Evolutionary conservation across 768 basidiomycete species (phyloP), one percentile per base, ranked within the genome.

Genomic region (Epithele typhae): DNA sequence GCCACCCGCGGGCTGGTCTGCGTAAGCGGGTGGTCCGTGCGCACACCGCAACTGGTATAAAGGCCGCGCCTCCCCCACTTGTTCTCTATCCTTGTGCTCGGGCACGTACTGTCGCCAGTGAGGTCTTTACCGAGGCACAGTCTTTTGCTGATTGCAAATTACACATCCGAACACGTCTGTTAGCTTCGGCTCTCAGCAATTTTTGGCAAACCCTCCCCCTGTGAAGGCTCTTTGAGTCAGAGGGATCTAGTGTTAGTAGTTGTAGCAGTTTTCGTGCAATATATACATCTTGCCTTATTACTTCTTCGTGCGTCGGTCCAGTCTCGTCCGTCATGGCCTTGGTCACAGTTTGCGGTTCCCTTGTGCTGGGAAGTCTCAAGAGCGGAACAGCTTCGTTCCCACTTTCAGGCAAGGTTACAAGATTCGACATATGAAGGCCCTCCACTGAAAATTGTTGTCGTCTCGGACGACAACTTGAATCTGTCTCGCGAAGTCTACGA

Each of bases 61-160:
- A 77, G 67, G 19, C 6, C 3, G 25, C 3, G 25, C 10, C 22
- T 34, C 19, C 25, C 36, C n/a, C 0, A 36, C 40, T 12, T 14
- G 23, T 15, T 51, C 64, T 73, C 71, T 58, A 59, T 58, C 85
- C 84, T 91, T 91, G 87, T 89, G 86, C 86, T 88, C 84, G 87
- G 86, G 86, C 84, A 85, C 81, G 86, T 82, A 87, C 84, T 86
- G 83, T 87, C 84, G 83, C 81, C 82, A 86, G 87, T 90, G 88
- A 91, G 85, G 88, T 91, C 76, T 81, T 74, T 86, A 90, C 87
- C 84, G 88, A 91, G 85, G 81, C 83, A 84, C 82, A 87, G 85
- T 87, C 78, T 74, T 87, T 90, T 88, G 87, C 86, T 90, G 83
- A 84, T 90, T 90, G 87, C 87, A 90, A 90, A 90, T 87, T 89